Conservation (phyloP, 805 yeast species). For the Candida pini region DNA sequence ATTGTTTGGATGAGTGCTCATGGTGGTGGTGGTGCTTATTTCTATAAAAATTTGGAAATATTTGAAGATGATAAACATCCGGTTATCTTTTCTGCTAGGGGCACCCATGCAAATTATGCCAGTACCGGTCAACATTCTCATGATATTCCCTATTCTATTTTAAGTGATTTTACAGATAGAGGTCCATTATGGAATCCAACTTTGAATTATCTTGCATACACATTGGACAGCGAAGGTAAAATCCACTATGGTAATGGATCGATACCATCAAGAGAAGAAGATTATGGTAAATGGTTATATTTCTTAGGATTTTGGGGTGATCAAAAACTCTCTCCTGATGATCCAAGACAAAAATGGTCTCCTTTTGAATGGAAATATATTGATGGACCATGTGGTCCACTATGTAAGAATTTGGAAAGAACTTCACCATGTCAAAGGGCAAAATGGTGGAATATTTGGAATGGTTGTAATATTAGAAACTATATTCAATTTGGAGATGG, state of each 20-base stretch:
- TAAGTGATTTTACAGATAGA: constrained; percentile 89
- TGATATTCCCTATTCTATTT: constrained; percentile 86
- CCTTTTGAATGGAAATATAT: constrained; percentile 87
- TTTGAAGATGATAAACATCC: constrained; percentile 49
- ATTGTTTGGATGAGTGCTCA: constrained; percentile 97
- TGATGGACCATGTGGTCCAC: constrained; percentile 91
- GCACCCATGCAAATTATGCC: constrained; percentile 96
- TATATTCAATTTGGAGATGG: constrained; percentile 81
- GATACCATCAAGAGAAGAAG: constrained; percentile 45
- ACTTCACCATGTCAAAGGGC: constrained; percentile 71
- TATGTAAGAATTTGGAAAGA: constrained; percentile 68
- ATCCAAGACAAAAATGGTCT: constrained; percentile 80
- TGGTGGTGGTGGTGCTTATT: constrained; percentile 93
- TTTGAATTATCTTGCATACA: constrained; percentile 73
- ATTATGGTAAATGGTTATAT: constrained; percentile 70
- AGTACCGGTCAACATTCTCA: constrained; percentile 96
- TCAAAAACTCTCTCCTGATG: constrained; percentile 53
- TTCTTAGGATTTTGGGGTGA: constrained; percentile 92
- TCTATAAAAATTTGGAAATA: constrained; percentile 70
- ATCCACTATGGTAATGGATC: constrained; percentile 44
- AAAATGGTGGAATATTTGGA: constrained; percentile 91
- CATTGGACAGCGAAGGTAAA: constrained; percentile 54
- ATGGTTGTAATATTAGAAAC: constrained; percentile 73
- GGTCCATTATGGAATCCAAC: constrained; percentile 96
- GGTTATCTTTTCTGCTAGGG: constrained; percentile 82